phyloP scores from a whole-genome alignment of 2,329 filamentous ascomycete genomes.

The Ophioceras dolichostomum region DNA sequence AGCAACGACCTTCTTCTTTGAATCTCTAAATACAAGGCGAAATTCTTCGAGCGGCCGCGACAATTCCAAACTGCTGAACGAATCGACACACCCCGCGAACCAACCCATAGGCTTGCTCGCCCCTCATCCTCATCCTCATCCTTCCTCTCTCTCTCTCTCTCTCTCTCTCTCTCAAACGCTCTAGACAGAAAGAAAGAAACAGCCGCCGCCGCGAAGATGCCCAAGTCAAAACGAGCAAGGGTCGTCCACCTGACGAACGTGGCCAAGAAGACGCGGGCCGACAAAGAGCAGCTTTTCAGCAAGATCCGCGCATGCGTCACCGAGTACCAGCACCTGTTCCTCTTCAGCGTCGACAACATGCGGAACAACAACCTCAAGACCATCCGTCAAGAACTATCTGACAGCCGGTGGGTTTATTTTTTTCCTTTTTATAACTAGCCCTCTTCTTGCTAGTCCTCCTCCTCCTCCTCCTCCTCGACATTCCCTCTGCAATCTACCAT shows the following conservation, averaged over 20 bases:
- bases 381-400: slow-evolving; percentile 70
- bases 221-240: slow-evolving; percentile 88
- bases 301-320: slow-evolving; percentile 78
- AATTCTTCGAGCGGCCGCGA: no score
- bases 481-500: slow-evolving; percentile 1
- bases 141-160: neutral
- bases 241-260: slow-evolving; percentile 86
- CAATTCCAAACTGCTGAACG: neutral
- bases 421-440: neutral
- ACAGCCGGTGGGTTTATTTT: slow-evolving; percentile 55
- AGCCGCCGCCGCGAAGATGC: slow-evolving; percentile 47
- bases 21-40: no score
- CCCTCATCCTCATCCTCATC: neutral
- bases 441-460: neutral
- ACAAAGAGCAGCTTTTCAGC: slow-evolving; percentile 79
- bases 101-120: neutral
- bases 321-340: slow-evolving; percentile 81
- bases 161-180: no score
- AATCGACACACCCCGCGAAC: neutral
- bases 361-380: slow-evolving; percentile 93
- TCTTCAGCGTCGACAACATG: slow-evolving; percentile 94
- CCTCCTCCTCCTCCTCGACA: neutral
- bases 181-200: neutral
- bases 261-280: slow-evolving; percentile 83
- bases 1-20: no score